phyloP scores from a whole-genome alignment of 1,139 yeast species.

The Pneumocystis canis region DNA sequence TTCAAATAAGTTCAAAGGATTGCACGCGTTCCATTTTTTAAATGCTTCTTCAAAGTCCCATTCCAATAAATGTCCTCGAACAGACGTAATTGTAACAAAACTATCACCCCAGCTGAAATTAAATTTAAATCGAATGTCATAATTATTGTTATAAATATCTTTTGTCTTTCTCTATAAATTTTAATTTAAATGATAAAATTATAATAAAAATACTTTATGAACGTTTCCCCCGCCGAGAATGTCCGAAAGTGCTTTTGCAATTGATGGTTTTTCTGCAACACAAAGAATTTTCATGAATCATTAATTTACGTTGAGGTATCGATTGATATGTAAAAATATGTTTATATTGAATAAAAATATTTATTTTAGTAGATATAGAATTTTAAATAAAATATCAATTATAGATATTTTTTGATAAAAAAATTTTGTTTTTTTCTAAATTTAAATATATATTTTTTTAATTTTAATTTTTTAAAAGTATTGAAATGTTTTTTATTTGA shows the following conservation, averaged over 20 bases:
- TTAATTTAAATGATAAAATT: background rate
- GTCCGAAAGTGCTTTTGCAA: constrained; percentile 69
- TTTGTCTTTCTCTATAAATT: constrained; percentile 30
- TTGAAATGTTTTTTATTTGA: background rate
- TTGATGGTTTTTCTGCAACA: constrained; percentile 95
- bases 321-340: background rate
- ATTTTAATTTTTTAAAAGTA: background rate
- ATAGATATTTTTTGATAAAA: too few relatives aligned
- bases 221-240: constrained; percentile 62
- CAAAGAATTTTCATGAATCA: constrained; percentile 56
- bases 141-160: constrained; percentile 61
- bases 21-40: constrained; percentile 49
- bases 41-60: constrained; percentile 44
- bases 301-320: background rate
- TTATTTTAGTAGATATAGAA: too few relatives aligned
- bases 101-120: constrained; percentile 53
- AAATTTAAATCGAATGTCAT: constrained; percentile 45
- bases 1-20: constrained; percentile 51
- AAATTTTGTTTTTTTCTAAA: too few relatives aligned
- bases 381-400: too few relatives aligned
- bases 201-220: constrained; percentile 16
- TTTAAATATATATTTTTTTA: background rate
- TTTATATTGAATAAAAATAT: too few relatives aligned
- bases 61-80: constrained; percentile 64
- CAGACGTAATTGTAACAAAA: constrained; percentile 82